Evolutionary conservation across 257 asterid species (phyloP), one percentile per base, ranked within the genome.

Genomic region (Catharanthus roseus): DNA sequence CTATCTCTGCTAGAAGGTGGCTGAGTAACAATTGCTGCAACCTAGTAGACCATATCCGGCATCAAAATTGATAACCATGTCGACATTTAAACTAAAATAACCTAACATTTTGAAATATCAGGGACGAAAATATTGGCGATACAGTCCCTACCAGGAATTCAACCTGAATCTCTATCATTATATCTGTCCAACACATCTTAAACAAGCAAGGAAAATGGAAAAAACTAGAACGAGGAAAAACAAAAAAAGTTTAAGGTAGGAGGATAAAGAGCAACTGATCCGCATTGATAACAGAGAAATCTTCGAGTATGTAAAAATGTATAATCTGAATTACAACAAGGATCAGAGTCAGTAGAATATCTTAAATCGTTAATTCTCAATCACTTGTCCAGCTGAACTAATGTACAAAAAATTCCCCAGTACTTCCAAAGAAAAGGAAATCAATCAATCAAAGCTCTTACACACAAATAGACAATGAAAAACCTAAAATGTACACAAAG

Each of bases 1-100:
- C 98, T 87, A 72, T 93, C 96, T 83, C 97, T 89, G 54, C 81
- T 84, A 42, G 96, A 78, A 47, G 98, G 96, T n/a, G 98, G 98
- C 66, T 93, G 98, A 49, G 97, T 91, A 71, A 93, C 95, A 72
- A 91, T 88, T 28, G 92, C 98, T 51, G 96, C 88, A 77, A 93
- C 86, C 98, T 93, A 51, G 28, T 93, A 51, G 28, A 38, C 39
- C 33, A 54, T 23, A 61, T 6, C 29, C 39, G 21, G 26, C 41
- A 41, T 38, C 28, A 67, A 42, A 16, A 67, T 67, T 10, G 26
- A 45, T 23, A 45, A 18, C 58, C 44, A 26, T 21, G 28, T 67
- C 16, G 23, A 19, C 44, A 29, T 34, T 61, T 61, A 44, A 13
- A 61, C 6, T 67, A 47, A 42, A n/a, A n/a, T n/a, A n/a, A n/a